Evolutionary conservation across 768 basidiomycete species (phyloP).

Genomic region (Lactarius hengduanensis): DNA sequence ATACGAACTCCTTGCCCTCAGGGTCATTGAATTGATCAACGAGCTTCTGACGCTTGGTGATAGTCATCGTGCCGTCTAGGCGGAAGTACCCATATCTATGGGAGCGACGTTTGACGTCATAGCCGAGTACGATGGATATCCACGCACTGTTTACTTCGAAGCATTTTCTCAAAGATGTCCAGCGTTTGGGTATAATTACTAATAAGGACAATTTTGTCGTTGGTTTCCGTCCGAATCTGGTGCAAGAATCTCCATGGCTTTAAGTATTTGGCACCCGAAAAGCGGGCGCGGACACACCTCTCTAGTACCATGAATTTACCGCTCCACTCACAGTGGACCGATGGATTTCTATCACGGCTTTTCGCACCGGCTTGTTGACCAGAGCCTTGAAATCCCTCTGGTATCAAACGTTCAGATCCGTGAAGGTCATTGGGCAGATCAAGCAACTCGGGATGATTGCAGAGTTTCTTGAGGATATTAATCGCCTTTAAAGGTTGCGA

Average conservation of each 20-base stretch:
- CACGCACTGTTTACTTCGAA: constrained; percentile 76
- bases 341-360: constrained; percentile 44
- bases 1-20: constrained; percentile 89
- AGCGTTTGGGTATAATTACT: constrained; percentile 97
- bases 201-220: constrained; percentile 94
- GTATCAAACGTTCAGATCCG: constrained; percentile 79
- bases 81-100: constrained; percentile 85
- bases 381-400: constrained; percentile 73
- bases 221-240: constrained; percentile 75
- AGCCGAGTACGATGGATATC: not conserved
- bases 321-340: constrained; percentile 76
- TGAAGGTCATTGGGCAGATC: constrained; percentile 80
- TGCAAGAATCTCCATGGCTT: constrained; percentile 68
- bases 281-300: constrained; percentile 49
- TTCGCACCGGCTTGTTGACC: constrained; percentile 38
- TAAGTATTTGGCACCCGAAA: not conserved
- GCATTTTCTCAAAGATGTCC: constrained; percentile 88
- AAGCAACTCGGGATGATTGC: constrained; percentile 92
- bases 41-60: constrained; percentile 89
- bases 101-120: constrained; percentile 11
- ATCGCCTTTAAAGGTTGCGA: constrained; percentile 97
- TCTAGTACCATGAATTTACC: constrained; percentile 95
- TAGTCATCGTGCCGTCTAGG: constrained; percentile 92
- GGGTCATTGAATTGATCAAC: constrained; percentile 97
- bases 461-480: constrained; percentile 90